Evolutionary conservation across 78 protist genomes (phyloP).

Genomic region (Dictyostelium discoideum): DNA sequence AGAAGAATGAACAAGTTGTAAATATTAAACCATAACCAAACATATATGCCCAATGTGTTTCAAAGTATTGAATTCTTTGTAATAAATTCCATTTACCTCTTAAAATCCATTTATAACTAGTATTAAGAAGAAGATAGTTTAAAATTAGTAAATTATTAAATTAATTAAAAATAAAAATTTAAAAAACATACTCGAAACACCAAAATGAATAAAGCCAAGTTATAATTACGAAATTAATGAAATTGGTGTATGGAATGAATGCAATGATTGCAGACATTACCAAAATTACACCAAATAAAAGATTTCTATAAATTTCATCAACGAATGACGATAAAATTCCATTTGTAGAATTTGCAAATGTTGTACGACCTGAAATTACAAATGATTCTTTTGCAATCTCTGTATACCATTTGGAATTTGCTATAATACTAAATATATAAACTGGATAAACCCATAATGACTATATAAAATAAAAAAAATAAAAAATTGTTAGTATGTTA

Average conservation of each 20-base stretch:
- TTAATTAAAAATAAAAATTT: background rate
- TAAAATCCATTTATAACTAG: conserved; percentile 64
- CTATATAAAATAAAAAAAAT: background rate
- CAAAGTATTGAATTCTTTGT: conserved; percentile 70
- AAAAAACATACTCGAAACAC: conserved; percentile 60
- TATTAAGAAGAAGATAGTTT: background rate
- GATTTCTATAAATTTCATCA: conserved; percentile 68
- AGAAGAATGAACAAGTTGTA: conserved; percentile 65
- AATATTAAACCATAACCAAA: conserved; percentile 76
- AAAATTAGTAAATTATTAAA: background rate
- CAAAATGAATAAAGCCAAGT: conserved; percentile 72
- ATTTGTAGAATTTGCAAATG: background rate
- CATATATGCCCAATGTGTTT: conserved; percentile 81
- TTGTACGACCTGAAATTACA: conserved; percentile 28
- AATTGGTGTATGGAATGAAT: conserved; percentile 51
- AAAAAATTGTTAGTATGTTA: too few species aligned
- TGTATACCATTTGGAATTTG: conserved; percentile 71
- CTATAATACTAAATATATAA: conserved; percentile 66
- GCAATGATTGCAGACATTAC: conserved; percentile 52
- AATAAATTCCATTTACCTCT: conserved; percentile 72
- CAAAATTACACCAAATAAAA: conserved; percentile 47
- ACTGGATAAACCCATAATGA: conserved; percentile 71
- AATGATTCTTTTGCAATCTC: conserved; percentile 68
- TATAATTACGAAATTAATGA: conserved; percentile 30
- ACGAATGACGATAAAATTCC: conserved; percentile 25